phyloP scores from a whole-genome alignment of 1,284 basidiomycete species.

The Grifola frondosa region DNA sequence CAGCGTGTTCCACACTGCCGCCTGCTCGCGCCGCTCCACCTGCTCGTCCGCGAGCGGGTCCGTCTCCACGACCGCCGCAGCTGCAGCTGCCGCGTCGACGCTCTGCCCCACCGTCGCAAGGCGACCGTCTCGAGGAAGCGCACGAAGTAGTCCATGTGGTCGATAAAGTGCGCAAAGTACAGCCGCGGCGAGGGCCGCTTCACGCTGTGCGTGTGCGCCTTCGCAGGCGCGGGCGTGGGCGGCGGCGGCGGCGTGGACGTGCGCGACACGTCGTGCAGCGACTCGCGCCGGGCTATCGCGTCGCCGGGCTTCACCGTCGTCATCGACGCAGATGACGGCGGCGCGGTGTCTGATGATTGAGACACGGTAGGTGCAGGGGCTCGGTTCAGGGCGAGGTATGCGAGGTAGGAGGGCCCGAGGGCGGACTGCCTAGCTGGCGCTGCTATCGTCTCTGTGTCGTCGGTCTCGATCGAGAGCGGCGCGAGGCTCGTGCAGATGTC shows the following conservation, averaged over 20 bases:
- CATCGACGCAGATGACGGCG: conserved; percentile 46
- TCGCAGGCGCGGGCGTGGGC: conserved; percentile 18
- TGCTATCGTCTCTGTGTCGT: conserved; percentile 39
- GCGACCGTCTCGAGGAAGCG: conserved; percentile 91
- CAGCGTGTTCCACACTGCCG: conserved; percentile 93
- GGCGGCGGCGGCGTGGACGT: conserved; percentile 31
- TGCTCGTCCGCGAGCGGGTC: conserved; percentile 45
- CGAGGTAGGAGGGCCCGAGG: conserved; percentile 65
- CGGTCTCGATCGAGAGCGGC: conserved; percentile 42
- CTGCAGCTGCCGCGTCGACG: conserved; percentile 41
- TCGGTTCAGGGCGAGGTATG: conserved; percentile 75
- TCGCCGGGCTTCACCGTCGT: conserved; percentile 47
- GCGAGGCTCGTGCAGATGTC: conserved; percentile 84
- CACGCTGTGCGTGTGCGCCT: conserved; percentile 31
- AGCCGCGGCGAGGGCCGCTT: conserved; percentile 79
- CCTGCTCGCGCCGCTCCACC: conserved; percentile 69
- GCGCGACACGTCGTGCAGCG: conserved; percentile 34
- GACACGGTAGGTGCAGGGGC: conserved; percentile 42
- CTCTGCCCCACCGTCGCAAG: conserved; percentile 78
- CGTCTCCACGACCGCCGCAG: conserved; percentile 15
- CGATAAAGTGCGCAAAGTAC: conserved; percentile 95
- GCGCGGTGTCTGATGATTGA: conserved; percentile 35
- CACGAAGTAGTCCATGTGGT: conserved; percentile 82
- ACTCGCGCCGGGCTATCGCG: conserved; percentile 35
- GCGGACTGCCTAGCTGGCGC: conserved; percentile 28